These are phyloP conservation scores for Malus hybrid DNA, from an alignment of 331 rosid genomes.

Conservation along the genomic window DNA sequence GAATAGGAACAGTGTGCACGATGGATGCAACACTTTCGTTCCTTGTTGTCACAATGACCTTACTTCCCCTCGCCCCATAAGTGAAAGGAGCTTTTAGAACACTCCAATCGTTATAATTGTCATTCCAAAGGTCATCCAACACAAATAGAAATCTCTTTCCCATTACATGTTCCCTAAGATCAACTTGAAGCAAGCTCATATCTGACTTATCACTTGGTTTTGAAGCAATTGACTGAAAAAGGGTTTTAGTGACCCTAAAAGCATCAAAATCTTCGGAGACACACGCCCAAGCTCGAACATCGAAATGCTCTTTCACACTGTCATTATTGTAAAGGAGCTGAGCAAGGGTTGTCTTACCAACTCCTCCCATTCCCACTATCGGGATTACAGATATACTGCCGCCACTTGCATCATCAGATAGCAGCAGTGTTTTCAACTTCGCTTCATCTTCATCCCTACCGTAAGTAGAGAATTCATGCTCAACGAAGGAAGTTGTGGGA, in stretches of 20 bases:
- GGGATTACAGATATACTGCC: neutral
- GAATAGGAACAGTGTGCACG: neutral
- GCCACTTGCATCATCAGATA: neutral
- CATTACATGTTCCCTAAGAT: neutral
- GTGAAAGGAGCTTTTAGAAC: too few relatives aligned
- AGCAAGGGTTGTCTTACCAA: neutral
- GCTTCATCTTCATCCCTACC: neutral
- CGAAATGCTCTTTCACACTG: neutral
- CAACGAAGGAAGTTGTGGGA: too few relatives aligned
- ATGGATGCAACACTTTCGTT: neutral
- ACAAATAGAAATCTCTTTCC: neutral
- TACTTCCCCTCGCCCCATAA: too few relatives aligned
- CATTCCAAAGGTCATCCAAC: conserved; percentile 3
- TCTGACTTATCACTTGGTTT: neutral
- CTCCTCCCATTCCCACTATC: neutral
- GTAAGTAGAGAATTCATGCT: too few relatives aligned
- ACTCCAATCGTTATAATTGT: neutral
- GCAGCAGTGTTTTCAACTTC: neutral
- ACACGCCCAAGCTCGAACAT: neutral
- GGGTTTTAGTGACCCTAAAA: too few relatives aligned
- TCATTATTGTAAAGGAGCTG: too few relatives aligned
- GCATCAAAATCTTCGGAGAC: neutral
- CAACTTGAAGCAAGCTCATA: conserved; percentile 19
- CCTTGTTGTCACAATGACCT: neutral
- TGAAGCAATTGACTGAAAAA: neutral